A percentile compares a stretch with the other conserved stretches of the same genome.
These are phyloP conservation scores for Colletotrichum tropicale DNA, from an alignment of 2,329 filamentous ascomycete genomes.

Conservation along the genomic window DNA sequence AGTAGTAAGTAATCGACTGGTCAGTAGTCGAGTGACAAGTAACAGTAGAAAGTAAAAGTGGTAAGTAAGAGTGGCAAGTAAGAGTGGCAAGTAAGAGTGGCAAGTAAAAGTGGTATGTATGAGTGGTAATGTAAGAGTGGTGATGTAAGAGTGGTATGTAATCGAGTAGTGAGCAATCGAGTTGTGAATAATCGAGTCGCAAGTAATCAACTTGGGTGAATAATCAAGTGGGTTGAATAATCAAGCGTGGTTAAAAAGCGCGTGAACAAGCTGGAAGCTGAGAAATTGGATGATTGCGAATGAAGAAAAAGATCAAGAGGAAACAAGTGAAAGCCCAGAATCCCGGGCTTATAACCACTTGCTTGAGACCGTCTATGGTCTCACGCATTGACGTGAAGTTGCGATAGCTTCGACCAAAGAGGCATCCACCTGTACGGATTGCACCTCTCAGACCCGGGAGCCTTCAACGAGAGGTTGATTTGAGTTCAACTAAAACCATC, in stretches of 20 bases:
- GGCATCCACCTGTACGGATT: neutral
- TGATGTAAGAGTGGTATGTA: neutral
- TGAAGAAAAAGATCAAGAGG: neutral
- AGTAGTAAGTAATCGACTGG: neutral
- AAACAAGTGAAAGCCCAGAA: neutral
- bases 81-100: no score
- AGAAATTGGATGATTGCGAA: neutral
- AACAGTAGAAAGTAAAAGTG: neutral
- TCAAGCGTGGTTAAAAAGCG: neutral
- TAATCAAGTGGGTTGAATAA: neutral
- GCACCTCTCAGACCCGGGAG: neutral
- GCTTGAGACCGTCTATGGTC: neutral
- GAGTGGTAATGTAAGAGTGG: no score
- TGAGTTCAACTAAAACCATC: neutral
- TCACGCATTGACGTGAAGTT: neutral
- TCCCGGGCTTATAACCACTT: neutral
- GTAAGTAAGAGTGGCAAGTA: neutral
- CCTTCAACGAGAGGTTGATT: neutral
- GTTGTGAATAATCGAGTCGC: neutral
- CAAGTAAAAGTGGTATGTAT: no score
- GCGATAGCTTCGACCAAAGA: neutral
- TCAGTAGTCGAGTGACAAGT: neutral
- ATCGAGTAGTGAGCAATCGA: neutral
- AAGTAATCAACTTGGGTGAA: neutral
- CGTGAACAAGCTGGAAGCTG: neutral